A percentile compares a stretch with the other conserved stretches of the same genome.
Conservation (phyloP, 2,329 filamentous ascomycete genomes). For the Fusarium euwallaceae region DNA sequence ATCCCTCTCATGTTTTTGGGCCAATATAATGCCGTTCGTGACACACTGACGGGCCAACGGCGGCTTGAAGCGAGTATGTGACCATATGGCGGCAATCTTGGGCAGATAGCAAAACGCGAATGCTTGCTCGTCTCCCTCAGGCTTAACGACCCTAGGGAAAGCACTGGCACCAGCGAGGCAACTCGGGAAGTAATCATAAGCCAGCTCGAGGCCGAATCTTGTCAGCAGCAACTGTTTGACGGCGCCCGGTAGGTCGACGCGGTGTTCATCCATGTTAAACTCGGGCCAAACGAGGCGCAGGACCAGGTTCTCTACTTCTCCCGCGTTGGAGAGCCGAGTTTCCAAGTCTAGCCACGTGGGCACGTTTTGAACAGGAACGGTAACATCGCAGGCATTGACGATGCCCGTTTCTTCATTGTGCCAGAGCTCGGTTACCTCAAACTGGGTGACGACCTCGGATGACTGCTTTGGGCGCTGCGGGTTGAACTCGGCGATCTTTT, state of each 20-base stretch:
- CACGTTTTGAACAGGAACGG: conserved; percentile 15
- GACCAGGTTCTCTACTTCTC: conserved; percentile 34
- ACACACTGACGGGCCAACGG: conserved; percentile 19
- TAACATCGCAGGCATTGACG: conserved; percentile 21
- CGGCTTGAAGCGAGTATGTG: conserved; percentile 40
- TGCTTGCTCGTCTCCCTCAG: conserved; percentile 31
- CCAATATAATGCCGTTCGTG: conserved; percentile 52
- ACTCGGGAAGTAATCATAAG: conserved; percentile 51
- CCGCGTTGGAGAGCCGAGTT: conserved; percentile 12
- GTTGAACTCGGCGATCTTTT: conserved; percentile 47
- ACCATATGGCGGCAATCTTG: conserved; percentile 56
- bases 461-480: conserved; percentile 33
- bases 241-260: conserved; percentile 44
- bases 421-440: conserved; percentile 50
- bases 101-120: conserved; percentile 55
- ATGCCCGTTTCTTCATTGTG: conserved; percentile 36
- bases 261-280: conserved; percentile 38
- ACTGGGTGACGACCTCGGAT: conserved; percentile 27
- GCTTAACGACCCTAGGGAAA: conserved; percentile 29
- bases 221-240: conserved; percentile 39
- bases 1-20: conserved; percentile 42
- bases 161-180: conserved; percentile 51
- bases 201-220: conserved; percentile 48
- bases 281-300: conserved; percentile 48
- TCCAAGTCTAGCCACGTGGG: conserved; percentile 44